phyloP scores from a whole-genome alignment of 345 rosid species.

The Sisymbrium irio region DNA sequence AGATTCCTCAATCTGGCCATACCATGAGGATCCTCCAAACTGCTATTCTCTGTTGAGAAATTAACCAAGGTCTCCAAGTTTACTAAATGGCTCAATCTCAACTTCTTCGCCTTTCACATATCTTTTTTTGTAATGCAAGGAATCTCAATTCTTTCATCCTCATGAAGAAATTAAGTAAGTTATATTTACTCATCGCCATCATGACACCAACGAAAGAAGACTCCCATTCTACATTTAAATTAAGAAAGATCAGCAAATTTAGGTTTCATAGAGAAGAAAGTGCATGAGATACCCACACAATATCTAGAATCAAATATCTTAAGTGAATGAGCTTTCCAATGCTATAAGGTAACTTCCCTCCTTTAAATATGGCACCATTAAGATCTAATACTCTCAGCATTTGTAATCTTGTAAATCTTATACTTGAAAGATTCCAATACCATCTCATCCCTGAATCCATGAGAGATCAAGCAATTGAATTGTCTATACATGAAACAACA shows the following conservation, averaged over 20 bases:
- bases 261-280: not conserved
- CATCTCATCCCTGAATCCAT: too few relatives aligned
- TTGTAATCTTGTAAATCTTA: too few relatives aligned
- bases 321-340: not conserved
- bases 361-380: accelerated
- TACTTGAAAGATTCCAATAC: not conserved
- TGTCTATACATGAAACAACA: too few relatives aligned
- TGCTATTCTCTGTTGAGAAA: not conserved
- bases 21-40: not conserved
- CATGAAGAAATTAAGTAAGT: too few relatives aligned
- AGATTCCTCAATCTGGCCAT: not conserved
- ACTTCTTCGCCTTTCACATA: not conserved
- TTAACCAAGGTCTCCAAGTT: not conserved
- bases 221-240: accelerated
- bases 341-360: not conserved
- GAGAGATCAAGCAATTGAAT: too few relatives aligned
- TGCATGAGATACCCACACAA: too few relatives aligned
- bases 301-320: too few relatives aligned
- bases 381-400: not conserved
- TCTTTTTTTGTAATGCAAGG: not conserved
- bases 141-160: not conserved
- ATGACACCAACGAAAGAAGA: not conserved
- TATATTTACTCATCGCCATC: too few relatives aligned
- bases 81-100: not conserved
- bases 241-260: not conserved